Evolutionary conservation across 2,329 filamentous ascomycete species (phyloP).

Genomic region (Penicillium sp.): DNA sequence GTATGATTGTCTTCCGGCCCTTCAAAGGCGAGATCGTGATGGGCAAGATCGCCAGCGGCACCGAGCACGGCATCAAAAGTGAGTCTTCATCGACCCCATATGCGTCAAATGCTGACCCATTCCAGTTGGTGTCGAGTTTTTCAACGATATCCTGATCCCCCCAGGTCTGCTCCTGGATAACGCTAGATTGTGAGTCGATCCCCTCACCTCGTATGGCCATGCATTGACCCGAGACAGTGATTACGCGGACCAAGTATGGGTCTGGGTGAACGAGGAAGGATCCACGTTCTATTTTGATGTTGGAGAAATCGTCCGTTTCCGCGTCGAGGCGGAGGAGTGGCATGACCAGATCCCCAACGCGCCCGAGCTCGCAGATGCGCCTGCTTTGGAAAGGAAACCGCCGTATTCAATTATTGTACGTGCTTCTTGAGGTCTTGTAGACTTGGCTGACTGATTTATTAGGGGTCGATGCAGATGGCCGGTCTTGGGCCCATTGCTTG

Average conservation of each 20-base stretch:
- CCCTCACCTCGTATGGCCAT: neutral
- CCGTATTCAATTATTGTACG: slow-evolving; percentile 46
- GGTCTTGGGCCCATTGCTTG: slow-evolving; percentile 45
- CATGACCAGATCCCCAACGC: slow-evolving; percentile 76
- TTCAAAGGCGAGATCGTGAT: slow-evolving; percentile 92
- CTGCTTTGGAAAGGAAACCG: slow-evolving; percentile 56
- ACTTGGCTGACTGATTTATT: slow-evolving; percentile 5
- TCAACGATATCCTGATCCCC: slow-evolving; percentile 83
- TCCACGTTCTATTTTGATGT: slow-evolving; percentile 80
- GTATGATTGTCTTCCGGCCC: slow-evolving; percentile 86
- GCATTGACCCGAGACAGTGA: slow-evolving; percentile 50
- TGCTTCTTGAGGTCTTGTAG: slow-evolving; percentile 1
- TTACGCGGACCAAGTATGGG: slow-evolving; percentile 72
- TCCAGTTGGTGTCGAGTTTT: slow-evolving; percentile 79
- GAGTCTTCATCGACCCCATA: slow-evolving; percentile 11
- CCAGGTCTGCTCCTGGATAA: slow-evolving; percentile 68
- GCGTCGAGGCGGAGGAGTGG: slow-evolving; percentile 85
- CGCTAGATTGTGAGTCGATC: slow-evolving; percentile 63
- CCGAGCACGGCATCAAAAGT: slow-evolving; percentile 67
- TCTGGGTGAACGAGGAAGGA: slow-evolving; percentile 71
- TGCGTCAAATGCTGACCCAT: neutral
- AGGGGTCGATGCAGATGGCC: slow-evolving; percentile 47
- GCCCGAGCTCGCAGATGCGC: slow-evolving; percentile 59
- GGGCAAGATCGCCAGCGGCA: slow-evolving; percentile 74
- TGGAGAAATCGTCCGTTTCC: slow-evolving; percentile 80